A percentile compares a stretch with the other conserved stretches of the same genome.
phyloP scores from a whole-genome alignment of 2,329 filamentous ascomycete species.

The Xylariaceae sp. region DNA sequence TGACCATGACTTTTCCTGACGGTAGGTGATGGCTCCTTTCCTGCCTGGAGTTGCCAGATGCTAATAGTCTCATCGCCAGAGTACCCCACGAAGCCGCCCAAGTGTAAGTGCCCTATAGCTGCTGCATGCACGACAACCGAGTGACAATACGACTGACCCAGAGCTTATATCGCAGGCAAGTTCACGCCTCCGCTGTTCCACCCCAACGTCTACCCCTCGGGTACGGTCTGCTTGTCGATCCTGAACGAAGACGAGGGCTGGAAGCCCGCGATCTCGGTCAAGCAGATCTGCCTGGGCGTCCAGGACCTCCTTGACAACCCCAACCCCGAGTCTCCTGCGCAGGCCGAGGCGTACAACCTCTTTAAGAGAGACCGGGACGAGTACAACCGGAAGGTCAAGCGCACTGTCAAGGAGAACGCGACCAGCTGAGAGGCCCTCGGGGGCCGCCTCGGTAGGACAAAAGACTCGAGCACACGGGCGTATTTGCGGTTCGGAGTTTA shows the following conservation, averaged over 20 bases:
- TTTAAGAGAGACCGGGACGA: slow-evolving; percentile 84
- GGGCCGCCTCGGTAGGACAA: too few species aligned
- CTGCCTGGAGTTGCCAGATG: too few species aligned
- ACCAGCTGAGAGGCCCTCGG: too few species aligned
- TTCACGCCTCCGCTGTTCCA: slow-evolving; percentile 95
- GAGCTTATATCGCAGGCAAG: slow-evolving; percentile 58
- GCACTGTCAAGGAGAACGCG: slow-evolving; percentile 84
- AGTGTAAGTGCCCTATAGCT: slow-evolving; percentile 61
- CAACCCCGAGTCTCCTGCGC: slow-evolving; percentile 92
- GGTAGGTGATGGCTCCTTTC: too few species aligned
- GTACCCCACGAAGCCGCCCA: slow-evolving; percentile 96
- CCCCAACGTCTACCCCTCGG: slow-evolving; percentile 96
- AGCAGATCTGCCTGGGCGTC: slow-evolving; percentile 92
- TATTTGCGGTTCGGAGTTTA: slow-evolving; percentile 12
- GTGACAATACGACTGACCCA: slow-evolving; percentile 4
- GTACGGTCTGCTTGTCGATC: slow-evolving; percentile 94
- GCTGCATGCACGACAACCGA: background rate
- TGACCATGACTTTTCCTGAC: slow-evolving; percentile 87
- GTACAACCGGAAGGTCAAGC: slow-evolving; percentile 82
- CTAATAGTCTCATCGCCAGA: slow-evolving; percentile 45
- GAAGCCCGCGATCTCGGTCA: slow-evolving; percentile 97
- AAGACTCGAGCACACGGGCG: too few species aligned
- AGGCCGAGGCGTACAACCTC: slow-evolving; percentile 94
- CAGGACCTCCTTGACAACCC: slow-evolving; percentile 94
- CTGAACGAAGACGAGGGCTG: slow-evolving; percentile 97